Evolutionary conservation across 176 grass and related monocot species (phyloP), one percentile per base, ranked within the genome.

Genomic region (Pharus latifolius): DNA sequence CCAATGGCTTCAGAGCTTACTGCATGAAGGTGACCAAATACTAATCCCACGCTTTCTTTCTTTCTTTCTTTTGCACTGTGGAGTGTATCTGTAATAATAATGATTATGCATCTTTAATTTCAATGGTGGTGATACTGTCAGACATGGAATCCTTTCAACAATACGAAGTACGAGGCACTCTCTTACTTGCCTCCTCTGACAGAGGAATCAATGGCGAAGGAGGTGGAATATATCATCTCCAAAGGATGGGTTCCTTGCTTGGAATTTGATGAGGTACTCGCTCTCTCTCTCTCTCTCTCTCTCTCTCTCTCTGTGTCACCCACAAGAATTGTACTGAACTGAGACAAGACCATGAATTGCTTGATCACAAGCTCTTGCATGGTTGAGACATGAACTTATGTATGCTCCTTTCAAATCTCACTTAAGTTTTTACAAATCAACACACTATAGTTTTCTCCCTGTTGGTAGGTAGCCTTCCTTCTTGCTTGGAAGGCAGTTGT

Each of bases 71-170:
- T 1, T 25, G n/a, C 29, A 3, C 64, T 2, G 10, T 52, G 4
- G 5, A 20, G 46, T 60, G 37, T 12, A 6, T 49, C 15, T 24
- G 16, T 46, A 23, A 28, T n/a, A n/a, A n/a, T n/a, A n/a, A n/a
- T n/a, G n/a, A n/a, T n/a, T n/a, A n/a, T n/a, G n/a, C n/a, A n/a
- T n/a, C n/a, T n/a, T n/a, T n/a, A n/a, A n/a, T n/a, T n/a, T n/a
- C 49, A 23, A 32, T 15, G n/a, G 11, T 46, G 37, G 33, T 16
- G 33, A 14, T 8, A 11, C 24, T 22, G 10, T 56, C 14, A 88
- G 89, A 85, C 89, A 57, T 88, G 89, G 89, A 84, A 62, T 49
- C 89, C 89, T 10, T 75, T 88, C 45, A 88, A 80, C 24, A 92
- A 92, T 81, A 85, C 44, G 68, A 92, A 84, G 78, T 69, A 47